Conservation (phyloP, 208 protist genomes). For the Trypanosoma boissoni region DNA sequence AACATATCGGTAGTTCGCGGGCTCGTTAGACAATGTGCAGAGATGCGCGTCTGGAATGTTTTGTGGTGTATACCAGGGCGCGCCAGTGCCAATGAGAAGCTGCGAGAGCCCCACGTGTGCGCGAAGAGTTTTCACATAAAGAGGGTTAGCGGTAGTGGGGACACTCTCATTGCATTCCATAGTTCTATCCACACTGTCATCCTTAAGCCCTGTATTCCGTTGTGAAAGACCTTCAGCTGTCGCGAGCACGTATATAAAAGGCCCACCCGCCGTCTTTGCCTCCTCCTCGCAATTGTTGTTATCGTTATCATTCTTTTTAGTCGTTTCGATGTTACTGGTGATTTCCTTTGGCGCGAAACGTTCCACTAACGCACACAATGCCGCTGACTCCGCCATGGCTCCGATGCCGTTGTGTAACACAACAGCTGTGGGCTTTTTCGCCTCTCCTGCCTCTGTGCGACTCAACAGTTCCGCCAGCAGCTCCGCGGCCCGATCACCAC, state of each 20-base stretch:
- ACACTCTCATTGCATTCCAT: not conserved
- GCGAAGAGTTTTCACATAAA: conserved; percentile 13
- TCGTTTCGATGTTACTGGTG: not conserved
- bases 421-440: conserved; percentile 36
- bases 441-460: not conserved
- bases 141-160: not conserved
- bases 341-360: not conserved
- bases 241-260: conserved; percentile 50
- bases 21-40: conserved; percentile 71
- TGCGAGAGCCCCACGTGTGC: conserved; percentile 34
- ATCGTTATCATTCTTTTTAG: no score
- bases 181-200: not conserved
- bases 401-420: conserved; percentile 64
- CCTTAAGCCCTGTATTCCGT: conserved; percentile 10
- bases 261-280: no score
- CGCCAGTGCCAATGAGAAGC: conserved; percentile 58
- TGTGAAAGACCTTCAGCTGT: conserved; percentile 52
- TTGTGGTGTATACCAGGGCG: conserved; percentile 74
- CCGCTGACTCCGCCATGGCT: conserved; percentile 37
- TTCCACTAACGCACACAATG: conserved; percentile 46
- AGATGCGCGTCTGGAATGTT: conserved; percentile 68
- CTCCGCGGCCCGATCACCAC: conserved; percentile 55
- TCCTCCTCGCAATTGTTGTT: no score
- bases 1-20: conserved; percentile 65
- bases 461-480: conserved; percentile 48